Evolutionary conservation across 345 rosid genomes (phyloP), one percentile per base, ranked within the genome.

Genomic region (Adansonia digitata): DNA sequence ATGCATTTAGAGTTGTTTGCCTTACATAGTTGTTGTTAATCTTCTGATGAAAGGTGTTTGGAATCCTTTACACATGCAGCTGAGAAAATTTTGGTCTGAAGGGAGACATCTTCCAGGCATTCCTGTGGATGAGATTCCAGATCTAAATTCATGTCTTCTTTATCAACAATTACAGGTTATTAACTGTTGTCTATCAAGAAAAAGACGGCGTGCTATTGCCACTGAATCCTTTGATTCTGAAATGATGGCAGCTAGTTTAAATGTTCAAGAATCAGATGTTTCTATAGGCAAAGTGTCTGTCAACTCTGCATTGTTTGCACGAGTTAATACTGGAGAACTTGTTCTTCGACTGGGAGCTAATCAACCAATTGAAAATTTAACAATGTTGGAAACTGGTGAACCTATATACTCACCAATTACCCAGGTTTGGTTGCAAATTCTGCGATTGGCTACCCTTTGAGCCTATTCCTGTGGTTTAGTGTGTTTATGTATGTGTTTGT

Each of bases 301-400:
- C 20, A 77, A 70, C 55, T 77, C 82, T 84, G 76, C 82, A 53
- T 81, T 87, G 61, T 92, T 85, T 82, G 91, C 93, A 24, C 87
- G 83, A 87, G 65, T 81, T 79, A 87, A 79, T 79, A 81, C 79
- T 7, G 90, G 98, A 59, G 97, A 95, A 77, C 84, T 83, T 75
- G 90, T 89, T 80, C 89, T 91, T 51, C 94, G 99, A 66, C 80
- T 91, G 29, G 98, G 99, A 46, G 84, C 84, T 73, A 69, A 85
- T 75, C 81, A 60, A 62, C 86, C 59, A 51, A 81, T 88, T 74
- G 82, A 83, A 63, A 85, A 84, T 82, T 81, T 95, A 76, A 85
- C 82, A 78, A 88, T 95, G 96, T 84, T 95, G 88, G 97, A 92
- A 83, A 95, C 94, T 55, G 93, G 91, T 46, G 99, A 95, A 84